Evolutionary conservation across 805 yeast species (phyloP), one percentile per base, ranked within the genome.

Genomic region (Saccharomycopsis sp.): DNA sequence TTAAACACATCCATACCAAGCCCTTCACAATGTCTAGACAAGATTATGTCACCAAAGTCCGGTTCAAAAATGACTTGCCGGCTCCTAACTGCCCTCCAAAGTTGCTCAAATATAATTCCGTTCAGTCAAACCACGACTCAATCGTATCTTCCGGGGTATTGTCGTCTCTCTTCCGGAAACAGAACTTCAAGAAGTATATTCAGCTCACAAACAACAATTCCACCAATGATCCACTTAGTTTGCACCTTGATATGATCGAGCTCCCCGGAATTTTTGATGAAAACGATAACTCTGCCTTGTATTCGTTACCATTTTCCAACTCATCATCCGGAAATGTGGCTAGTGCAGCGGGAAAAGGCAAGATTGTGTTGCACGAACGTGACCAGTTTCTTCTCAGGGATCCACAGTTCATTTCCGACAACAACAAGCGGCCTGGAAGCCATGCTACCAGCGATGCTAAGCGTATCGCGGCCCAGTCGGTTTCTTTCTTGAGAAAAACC

Each of bases 61-160:
- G 96, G 67, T 92, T 91, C 70, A 82, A 82, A 59, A 94, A 94
- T 69, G 87, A 83, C 66, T 76, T 94, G 23, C 99, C 99, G 3
- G 91, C 97, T 1, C 98, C 98, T 8, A 87, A 92, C 23, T 78
- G 94, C 61, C 90, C 96, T 51, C 97, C 99, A 34, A 89, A 87
- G 69, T 78, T 91, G 57, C 71, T 94, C 55, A 80, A 83, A 53
- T 80, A 84, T 63, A 69, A 72, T 41, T 65, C 59, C 3, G 64
- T 62, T 58, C 73, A 71, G 29, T 66, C 68, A 68, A 68, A 74
- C 71, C 64, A 76, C 66, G 79, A 79, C 54, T 68, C 73, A 16
- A 73, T 78, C 44, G 77, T 78, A 37, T 75, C 85, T 0, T 71
- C 87, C 2, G 73, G 77, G 56, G 76, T 89, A 56, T 73, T 92